Conservation (phyloP, 345 rosid species). For the Balakata baccata region DNA sequence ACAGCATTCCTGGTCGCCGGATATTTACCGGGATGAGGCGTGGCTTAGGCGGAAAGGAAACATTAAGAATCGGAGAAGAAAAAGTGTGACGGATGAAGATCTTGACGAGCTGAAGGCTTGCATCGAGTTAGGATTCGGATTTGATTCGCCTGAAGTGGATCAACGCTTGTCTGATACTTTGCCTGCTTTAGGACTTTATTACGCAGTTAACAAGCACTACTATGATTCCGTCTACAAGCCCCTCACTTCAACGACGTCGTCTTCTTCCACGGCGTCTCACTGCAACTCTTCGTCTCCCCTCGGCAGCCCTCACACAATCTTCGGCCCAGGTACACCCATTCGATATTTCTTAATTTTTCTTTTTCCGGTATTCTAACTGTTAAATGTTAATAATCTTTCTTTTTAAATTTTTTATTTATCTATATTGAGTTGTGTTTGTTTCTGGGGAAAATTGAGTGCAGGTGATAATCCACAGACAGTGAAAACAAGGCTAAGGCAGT, state of each 20-base stretch:
- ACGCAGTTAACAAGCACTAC: slow-evolving; percentile 69
- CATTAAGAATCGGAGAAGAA: slow-evolving; percentile 44
- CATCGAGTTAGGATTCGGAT: slow-evolving; percentile 80
- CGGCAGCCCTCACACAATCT: slow-evolving; percentile 58
- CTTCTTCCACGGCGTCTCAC: slow-evolving; percentile 46
- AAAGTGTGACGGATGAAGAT: slow-evolving; percentile 88
- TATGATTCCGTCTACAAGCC: slow-evolving; percentile 50
- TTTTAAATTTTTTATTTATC: not conserved
- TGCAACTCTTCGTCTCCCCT: slow-evolving; percentile 45
- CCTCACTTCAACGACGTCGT: slow-evolving; percentile 18
- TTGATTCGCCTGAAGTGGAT: slow-evolving; percentile 68
- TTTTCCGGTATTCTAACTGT: not conserved
- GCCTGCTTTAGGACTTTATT: slow-evolving; percentile 78
- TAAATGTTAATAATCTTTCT: not conserved
- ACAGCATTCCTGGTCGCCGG: slow-evolving; percentile 91
- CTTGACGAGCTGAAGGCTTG: slow-evolving; percentile 91
- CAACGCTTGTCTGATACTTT: slow-evolving; percentile 70
- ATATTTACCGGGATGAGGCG: slow-evolving; percentile 71
- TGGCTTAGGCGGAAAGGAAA: slow-evolving; percentile 72
- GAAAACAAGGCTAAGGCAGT: slow-evolving; percentile 82
- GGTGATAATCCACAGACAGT: slow-evolving; percentile 75
- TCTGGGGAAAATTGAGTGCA: slow-evolving; percentile 19
- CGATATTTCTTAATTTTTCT: not conserved
- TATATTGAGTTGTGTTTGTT: not conserved
- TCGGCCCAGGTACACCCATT: slow-evolving; percentile 39